phyloP scores from a whole-genome alignment of 2,329 filamentous ascomycete species.

The Colletotrichum musae region DNA sequence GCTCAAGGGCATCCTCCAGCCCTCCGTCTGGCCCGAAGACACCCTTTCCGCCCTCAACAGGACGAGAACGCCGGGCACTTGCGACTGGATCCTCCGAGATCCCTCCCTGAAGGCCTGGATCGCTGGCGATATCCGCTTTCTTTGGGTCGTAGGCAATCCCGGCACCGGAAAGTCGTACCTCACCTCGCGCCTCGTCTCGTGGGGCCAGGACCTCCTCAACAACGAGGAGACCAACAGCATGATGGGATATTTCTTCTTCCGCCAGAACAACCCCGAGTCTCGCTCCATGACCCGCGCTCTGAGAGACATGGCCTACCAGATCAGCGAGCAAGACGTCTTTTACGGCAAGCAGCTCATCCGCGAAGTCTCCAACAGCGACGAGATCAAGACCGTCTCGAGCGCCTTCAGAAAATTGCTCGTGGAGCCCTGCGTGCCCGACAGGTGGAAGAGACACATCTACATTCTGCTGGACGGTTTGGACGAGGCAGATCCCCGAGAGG shows the following conservation, averaged over 20 bases:
- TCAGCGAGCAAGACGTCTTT: constrained; percentile 60
- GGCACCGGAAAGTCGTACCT: constrained; percentile 64
- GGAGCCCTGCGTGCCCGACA: constrained; percentile 53
- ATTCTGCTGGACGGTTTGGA: constrained; percentile 64
- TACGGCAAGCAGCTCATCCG: constrained; percentile 59
- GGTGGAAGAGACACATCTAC: constrained; percentile 53
- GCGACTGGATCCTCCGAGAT: constrained; percentile 62
- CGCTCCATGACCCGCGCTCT: constrained; percentile 61
- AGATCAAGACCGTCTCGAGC: constrained; percentile 60
- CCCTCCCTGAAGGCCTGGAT: constrained; percentile 57
- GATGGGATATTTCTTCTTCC: constrained; percentile 64
- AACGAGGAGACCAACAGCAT: constrained; percentile 42
- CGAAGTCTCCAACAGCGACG: constrained; percentile 53
- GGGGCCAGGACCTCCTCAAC: constrained; percentile 50
- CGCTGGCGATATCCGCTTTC: constrained; percentile 52
- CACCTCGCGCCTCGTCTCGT: constrained; percentile 59
- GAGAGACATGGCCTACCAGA: constrained; percentile 62
- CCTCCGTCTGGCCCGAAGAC: constrained; percentile 60
- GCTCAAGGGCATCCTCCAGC: constrained; percentile 56
- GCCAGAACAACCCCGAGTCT: constrained; percentile 62
- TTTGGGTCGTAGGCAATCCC: constrained; percentile 62
- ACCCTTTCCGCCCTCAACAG: constrained; percentile 58
- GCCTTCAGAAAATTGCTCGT: constrained; percentile 59
- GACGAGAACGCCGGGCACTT: constrained; percentile 57
- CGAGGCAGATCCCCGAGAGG: constrained; percentile 57